These are phyloP conservation scores for Emmonsiellopsis sp. DNA, from an alignment of 2,329 filamentous ascomycete genomes.

Conservation along the genomic window DNA sequence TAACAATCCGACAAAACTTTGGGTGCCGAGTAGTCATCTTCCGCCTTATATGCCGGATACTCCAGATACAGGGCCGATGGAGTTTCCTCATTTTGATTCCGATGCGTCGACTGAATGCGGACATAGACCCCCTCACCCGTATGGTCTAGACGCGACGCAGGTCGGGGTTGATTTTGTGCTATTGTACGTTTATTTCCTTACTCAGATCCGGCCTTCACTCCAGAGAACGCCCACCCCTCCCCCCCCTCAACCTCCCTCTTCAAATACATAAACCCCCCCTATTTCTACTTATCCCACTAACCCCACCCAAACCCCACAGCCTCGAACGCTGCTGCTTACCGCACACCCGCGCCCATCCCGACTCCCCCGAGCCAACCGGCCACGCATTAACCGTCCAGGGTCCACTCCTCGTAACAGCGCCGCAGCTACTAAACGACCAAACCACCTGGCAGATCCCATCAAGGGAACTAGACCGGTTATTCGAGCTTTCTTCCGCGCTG, in stretches of 20 bases:
- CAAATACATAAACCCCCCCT: too few relatives aligned
- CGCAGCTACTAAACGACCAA: conserved; percentile 10
- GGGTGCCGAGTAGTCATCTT: background rate
- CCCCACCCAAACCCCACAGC: conserved; percentile 2
- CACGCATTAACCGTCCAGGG: conserved; percentile 22
- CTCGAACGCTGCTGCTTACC: conserved; percentile 21
- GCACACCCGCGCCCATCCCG: conserved; percentile 13
- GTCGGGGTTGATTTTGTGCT: conserved; percentile 25
- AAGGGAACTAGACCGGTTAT: conserved; percentile 18
- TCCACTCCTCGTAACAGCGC: conserved; percentile 18
- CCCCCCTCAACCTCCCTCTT: too few relatives aligned
- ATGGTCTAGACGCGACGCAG: conserved; percentile 20
- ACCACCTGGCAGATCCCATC: conserved; percentile 19
- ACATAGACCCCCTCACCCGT: conserved; percentile 14
- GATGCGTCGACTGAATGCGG: background rate
- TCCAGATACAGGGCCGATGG: conserved; percentile 3
- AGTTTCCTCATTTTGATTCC: too few relatives aligned
- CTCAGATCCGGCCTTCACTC: background rate
- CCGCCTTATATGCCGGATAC: background rate
- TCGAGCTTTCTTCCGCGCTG: conserved; percentile 16
- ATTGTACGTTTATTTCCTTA: conserved; percentile 7
- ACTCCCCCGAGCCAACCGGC: conserved; percentile 13
- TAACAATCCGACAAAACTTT: background rate
- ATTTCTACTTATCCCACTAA: background rate
- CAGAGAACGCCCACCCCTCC: background rate